A percentile compares a stretch with the other conserved stretches of the same genome.
These are phyloP conservation scores for Globisporangium barbulae DNA, from an alignment of 352 stramenopile species.

Conservation along the genomic window DNA sequence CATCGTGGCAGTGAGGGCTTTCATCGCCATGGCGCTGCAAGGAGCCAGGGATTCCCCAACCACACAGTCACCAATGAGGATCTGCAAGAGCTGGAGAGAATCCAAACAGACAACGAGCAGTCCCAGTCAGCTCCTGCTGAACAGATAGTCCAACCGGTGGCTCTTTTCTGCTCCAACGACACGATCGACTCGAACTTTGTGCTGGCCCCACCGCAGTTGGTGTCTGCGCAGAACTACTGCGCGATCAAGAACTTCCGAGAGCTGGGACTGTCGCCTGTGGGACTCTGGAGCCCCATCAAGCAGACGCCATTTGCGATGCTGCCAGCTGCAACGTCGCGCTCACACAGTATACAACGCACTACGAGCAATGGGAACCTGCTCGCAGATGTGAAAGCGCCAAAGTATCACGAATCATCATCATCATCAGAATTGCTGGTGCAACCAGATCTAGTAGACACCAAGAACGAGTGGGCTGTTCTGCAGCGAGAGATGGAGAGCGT, in stretches of 20 bases:
- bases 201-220: constrained; percentile 39
- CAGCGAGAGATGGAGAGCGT: constrained; percentile 17
- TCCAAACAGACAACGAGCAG: constrained; percentile 4
- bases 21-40: constrained; percentile 45
- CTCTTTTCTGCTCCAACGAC: constrained; percentile 52
- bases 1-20: constrained; percentile 52
- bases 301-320: constrained; percentile 23
- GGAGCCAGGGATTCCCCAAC: constrained; percentile 60
- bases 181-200: constrained; percentile 75
- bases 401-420: neutral
- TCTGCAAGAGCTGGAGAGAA: constrained; percentile 13
- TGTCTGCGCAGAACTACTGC: constrained; percentile 57
- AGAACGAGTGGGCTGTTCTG: constrained; percentile 12
- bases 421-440: neutral
- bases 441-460: neutral
- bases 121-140: neutral
- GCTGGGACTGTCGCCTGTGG: constrained; percentile 18
- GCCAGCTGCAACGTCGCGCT: neutral
- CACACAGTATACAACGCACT: neutral
- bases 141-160: constrained; percentile 23
- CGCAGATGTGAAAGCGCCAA: neutral
- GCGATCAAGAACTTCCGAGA: constrained; percentile 32
- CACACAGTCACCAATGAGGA: constrained; percentile 29
- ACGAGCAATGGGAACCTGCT: neutral
- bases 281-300: constrained; percentile 48